phyloP scores from a whole-genome alignment of 1,139 yeast species.

The Suhomyces choctaworum region DNA sequence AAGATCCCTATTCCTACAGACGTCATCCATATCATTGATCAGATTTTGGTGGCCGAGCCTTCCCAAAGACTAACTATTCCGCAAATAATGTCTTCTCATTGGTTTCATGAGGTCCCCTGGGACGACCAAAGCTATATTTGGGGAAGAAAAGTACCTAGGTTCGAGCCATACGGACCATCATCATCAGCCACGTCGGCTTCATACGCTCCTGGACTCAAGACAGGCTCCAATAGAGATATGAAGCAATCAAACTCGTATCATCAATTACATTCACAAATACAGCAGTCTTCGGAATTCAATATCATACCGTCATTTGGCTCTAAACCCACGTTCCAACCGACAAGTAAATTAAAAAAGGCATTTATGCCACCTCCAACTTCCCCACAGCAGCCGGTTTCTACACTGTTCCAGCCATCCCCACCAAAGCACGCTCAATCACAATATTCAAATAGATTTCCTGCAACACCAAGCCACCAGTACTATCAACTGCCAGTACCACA shows the following conservation, averaged over 20 bases:
- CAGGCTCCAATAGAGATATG: conserved; percentile 40
- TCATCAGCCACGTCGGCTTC: conserved; percentile 19
- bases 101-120: conserved; percentile 48
- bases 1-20: conserved; percentile 64
- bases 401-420: conserved; percentile 9
- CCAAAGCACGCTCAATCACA: conserved; percentile 5
- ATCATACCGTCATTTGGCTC: conserved; percentile 32
- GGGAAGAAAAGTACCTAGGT: conserved; percentile 49
- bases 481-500: no score
- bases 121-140: conserved; percentile 43
- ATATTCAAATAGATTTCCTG: conserved; percentile 6
- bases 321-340: conserved; percentile 35
- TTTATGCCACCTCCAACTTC: conserved; percentile 9
- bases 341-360: conserved; percentile 32
- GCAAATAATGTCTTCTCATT: conserved; percentile 35
- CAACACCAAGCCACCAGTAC: not conserved
- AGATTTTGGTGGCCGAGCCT: conserved; percentile 56
- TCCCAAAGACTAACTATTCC: conserved; percentile 33
- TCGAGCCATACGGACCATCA: conserved; percentile 48
- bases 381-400: conserved; percentile 5
- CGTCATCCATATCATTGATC: conserved; percentile 69
- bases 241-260: conserved; percentile 44
- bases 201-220: conserved; percentile 39
- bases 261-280: conserved; percentile 45
- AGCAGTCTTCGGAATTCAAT: conserved; percentile 33